Conservation (phyloP, 75 land plant species). For the Sequoiadendron giganteum region DNA sequence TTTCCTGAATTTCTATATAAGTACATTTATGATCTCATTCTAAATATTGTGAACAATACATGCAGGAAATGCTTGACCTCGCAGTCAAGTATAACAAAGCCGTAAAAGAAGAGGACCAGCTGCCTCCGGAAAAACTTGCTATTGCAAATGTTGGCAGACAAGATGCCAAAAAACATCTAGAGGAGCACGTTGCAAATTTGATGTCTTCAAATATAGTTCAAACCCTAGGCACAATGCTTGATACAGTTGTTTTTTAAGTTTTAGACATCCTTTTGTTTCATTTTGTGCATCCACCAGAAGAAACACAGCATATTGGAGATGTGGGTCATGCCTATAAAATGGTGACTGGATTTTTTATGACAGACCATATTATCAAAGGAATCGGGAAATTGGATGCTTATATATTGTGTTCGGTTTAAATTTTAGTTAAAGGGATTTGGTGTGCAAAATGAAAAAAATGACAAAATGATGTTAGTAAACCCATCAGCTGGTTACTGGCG, state of each 20-base stretch:
- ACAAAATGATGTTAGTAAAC: background rate
- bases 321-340: background rate
- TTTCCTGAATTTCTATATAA: background rate
- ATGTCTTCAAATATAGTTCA: constrained; percentile 98
- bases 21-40: background rate
- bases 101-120: constrained; percentile 94
- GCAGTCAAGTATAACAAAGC: constrained; percentile 96
- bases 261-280: background rate
- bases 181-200: constrained; percentile 93
- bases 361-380: background rate
- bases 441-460: background rate
- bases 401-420: background rate
- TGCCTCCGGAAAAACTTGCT: constrained; percentile 92
- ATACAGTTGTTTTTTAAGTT: constrained; percentile 83
- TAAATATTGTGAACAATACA: background rate
- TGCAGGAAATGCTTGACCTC: constrained; percentile 91
- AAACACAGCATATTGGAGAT: background rate
- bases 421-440: background rate
- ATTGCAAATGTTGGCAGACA: constrained; percentile 98
- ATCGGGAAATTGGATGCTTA: background rate
- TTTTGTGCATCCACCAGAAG: background rate
- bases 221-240: constrained; percentile 91
- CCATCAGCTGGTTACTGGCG: background rate
- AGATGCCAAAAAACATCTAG: constrained; percentile 97
- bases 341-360: background rate